Base-by-base conservation (phyloP, 2,329 filamentous ascomycete genomes). In the Tolypocladium inflatum region DNA sequence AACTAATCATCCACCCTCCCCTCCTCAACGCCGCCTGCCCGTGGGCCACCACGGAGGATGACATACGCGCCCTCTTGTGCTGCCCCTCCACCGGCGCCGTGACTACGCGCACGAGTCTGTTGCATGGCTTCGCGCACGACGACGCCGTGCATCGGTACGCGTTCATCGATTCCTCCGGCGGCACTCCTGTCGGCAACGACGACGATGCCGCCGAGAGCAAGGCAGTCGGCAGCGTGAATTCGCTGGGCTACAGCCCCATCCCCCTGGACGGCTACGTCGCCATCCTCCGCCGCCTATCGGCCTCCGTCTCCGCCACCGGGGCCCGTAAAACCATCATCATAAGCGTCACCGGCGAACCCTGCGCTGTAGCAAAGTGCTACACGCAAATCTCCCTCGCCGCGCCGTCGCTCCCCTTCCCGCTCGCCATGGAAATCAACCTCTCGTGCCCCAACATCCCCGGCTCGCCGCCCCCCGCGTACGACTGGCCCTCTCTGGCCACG, bases 401-500 rank as follows among this genome's bases (percentile, higher is more conserved):
- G 67, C 4, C 54, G 33, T 30, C 75, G 4, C 59, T 78, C n/a
- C 63, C 66, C 1, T 70, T 84, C 62, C 76, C 78, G 1, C 74
- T 90, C 1, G 85, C 84, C 21, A 82, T 91, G 76, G 89, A 93
- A 70, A 77, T 92, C 65, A 93, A 93, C 67, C 80, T 92, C 37
- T 88, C 83, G 38, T 92, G 89, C 64, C 89, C 89, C 0, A 92
- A 93, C 65, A 91, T 92, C 55, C 77, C 80, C 0, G 74, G 75
- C 21, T 80, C 80, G 53, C 85, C 88, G 0, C 89, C 89, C 1
- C 88, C 89, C 7, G 89, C 89, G 0, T 92, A 91, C 68, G 8
- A 78, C 81, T 30, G 15, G 9, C 70, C 75, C 0, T 62, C 63
- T 0, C 68, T 92, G 3, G 62, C 68, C 0, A 70, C 71, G 6